Evolutionary conservation across 768 basidiomycete genomes (phyloP), one percentile per base, ranked within the genome.

Genomic region (Hirschioporus abietinus): DNA sequence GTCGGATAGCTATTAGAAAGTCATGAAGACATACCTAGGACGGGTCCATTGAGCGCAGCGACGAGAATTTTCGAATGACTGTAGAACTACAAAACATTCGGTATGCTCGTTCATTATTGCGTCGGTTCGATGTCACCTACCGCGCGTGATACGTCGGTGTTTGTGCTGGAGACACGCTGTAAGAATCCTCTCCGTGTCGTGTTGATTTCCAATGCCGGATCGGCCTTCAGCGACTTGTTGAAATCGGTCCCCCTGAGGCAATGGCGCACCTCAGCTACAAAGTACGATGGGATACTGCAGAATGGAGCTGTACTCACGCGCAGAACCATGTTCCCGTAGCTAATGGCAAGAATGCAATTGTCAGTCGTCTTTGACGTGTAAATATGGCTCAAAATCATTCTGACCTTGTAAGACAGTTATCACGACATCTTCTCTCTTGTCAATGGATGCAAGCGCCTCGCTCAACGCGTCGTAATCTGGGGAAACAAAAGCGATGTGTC

Each of bases 301-400:
- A 30, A 30, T 30, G 30, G 30, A 62, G 66, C 58, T 35, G 4
- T 20, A 76, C 88, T 72, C 72, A 90, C 89, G 89, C 83, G 78
- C 88, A 91, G 74, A 91, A 90, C 88, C 88, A 90, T 68, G 79
- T 83, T 1, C 89, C 89, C 35, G 79, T 86, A 10, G 86, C 89
- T 89, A 60, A 25, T 25, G 27, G 64, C 30, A 52, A 30, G 30
- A 30, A 30, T 30, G 30, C 30, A 30, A 8, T 30, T 30, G 30
- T 30, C 8, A 30, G 30, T 8, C 30, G 30, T 30, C 30, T 30
- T 3, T 30, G 8, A 30, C 30, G 8, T 30, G 30, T 30, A 30
- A 30, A 8, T 30, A 30, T 30, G 8, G 30, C 35, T 35, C 36
- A 7, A 9, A 34, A 15, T 27, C 18, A 8, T n/a, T 65, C 69